phyloP scores from a whole-genome alignment of 148 eudicot genomes.

The Bassia scoparia region DNA sequence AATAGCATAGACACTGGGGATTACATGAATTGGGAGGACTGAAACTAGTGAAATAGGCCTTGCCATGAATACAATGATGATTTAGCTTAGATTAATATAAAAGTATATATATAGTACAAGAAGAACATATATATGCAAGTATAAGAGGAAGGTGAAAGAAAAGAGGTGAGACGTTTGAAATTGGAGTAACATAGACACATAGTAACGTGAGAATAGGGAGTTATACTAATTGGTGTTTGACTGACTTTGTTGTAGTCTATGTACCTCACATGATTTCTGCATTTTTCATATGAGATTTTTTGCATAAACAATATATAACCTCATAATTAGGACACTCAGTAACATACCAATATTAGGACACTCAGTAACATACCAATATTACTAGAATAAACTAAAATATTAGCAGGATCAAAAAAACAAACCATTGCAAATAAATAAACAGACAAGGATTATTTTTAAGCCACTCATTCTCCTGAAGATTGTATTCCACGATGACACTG shows the following conservation, averaged over 20 bases:
- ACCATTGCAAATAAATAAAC: too few species aligned
- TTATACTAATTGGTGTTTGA: conserved; percentile 4
- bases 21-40: conserved; percentile 16
- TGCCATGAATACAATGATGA: conserved; percentile 24
- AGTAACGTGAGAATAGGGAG: conserved; percentile 5
- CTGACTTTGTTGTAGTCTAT: conserved; percentile 6
- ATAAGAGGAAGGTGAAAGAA: not conserved
- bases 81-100: not conserved
- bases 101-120: not conserved
- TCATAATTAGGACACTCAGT: too few species aligned
- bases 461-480: too few species aligned
- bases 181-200: not conserved
- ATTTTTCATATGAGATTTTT: too few species aligned
- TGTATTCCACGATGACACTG: too few species aligned
- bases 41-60: conserved; percentile 6
- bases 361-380: too few species aligned
- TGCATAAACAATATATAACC: too few species aligned
- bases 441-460: too few species aligned
- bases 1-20: conserved; percentile 12
- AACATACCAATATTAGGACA: too few species aligned
- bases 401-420: too few species aligned
- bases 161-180: not conserved
- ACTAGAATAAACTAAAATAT: too few species aligned
- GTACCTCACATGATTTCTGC: too few species aligned
- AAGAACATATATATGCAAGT: not conserved